phyloP scores from a whole-genome alignment of 2,329 filamentous ascomycete species.

The Knufia fluminis region DNA sequence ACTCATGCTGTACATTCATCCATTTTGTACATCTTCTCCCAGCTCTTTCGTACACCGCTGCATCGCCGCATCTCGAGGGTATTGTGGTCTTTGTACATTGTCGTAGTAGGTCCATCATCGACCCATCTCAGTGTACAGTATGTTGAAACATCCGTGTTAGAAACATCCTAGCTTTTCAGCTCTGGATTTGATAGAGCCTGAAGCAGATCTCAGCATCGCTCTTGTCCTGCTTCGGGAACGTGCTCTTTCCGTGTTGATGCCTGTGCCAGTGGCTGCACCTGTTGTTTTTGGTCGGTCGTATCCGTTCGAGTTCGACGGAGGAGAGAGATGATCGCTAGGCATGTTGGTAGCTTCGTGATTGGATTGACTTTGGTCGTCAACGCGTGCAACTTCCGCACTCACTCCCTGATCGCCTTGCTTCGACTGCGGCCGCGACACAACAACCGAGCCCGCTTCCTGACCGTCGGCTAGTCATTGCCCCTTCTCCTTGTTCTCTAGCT shows the following conservation, averaged over 20 bases:
- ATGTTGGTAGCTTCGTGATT: neutral
- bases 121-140: too few species aligned
- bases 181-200: neutral
- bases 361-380: neutral
- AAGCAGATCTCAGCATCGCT: neutral
- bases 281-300: neutral
- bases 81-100: too few species aligned
- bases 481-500: neutral
- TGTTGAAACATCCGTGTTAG: too few species aligned
- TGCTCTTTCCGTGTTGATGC: constrained; percentile 85
- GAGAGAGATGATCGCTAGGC: neutral
- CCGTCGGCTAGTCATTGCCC: neutral
- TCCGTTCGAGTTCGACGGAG: neutral
- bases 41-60: too few species aligned
- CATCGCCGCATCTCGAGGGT: too few species aligned
- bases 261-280: too few species aligned
- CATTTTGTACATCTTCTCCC: too few species aligned
- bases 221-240: constrained; percentile 62
- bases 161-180: neutral
- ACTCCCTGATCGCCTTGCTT: neutral
- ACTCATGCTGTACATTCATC: too few species aligned
- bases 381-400: neutral
- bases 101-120: too few species aligned
- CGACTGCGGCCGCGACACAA: too few species aligned
- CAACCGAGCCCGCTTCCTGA: too few species aligned